Evolutionary conservation across 148 eudicot genomes (phyloP).

Genomic region (Spergularia bocconei): DNA sequence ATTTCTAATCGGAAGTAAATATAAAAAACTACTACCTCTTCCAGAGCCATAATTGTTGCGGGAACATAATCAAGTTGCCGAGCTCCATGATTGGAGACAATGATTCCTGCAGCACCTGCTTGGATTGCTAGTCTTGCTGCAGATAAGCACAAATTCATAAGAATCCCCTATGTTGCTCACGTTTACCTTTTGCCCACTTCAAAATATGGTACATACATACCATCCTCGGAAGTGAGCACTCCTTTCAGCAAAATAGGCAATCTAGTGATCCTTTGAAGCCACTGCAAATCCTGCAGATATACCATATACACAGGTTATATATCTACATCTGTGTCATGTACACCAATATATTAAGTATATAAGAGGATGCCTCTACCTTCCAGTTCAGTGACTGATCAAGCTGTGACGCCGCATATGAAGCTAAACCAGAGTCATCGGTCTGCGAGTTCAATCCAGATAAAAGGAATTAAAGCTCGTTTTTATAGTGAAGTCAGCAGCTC

Average conservation of each 20-base stretch:
- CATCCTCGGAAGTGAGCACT: constrained; percentile 89
- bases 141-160: constrained; percentile 3
- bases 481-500: background rate
- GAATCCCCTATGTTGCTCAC: background rate
- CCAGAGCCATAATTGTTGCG: constrained; percentile 67
- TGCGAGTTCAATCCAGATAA: constrained; percentile 30
- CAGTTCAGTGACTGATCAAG: constrained; percentile 72
- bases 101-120: constrained; percentile 72
- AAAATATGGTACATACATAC: constrained; percentile 31
- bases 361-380: constrained; percentile 45
- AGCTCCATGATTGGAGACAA: constrained; percentile 86
- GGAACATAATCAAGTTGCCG: constrained; percentile 86
- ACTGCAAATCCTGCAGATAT: constrained; percentile 67
- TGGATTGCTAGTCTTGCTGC: constrained; percentile 59
- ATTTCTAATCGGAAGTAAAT: background rate
- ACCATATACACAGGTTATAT: constrained; percentile 1
- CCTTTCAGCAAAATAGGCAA: constrained; percentile 94
- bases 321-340: background rate
- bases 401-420: constrained; percentile 65
- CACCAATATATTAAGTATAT: background rate
- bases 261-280: constrained; percentile 87
- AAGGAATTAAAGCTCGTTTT: background rate
- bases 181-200: background rate
- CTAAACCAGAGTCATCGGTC: constrained; percentile 83
- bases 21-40: constrained; percentile 46